A percentile compares a stretch with the other conserved stretches of the same genome.
phyloP scores from a whole-genome alignment of 179 eudicot species.

The Silene noctiflora region DNA sequence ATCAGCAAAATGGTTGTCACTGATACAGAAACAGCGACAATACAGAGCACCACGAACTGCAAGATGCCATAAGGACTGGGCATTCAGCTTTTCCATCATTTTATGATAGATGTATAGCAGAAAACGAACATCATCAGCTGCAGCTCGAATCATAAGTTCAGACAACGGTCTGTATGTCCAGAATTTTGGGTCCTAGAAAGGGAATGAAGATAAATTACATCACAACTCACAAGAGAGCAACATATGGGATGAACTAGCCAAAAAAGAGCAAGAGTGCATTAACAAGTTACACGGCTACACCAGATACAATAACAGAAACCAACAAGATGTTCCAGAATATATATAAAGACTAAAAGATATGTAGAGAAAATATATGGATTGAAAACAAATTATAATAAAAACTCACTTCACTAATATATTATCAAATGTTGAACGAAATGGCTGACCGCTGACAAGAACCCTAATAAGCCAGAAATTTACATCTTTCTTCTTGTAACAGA shows the following conservation, averaged over 20 bases:
- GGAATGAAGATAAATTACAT: constrained; percentile 6
- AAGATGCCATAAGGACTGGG: constrained; percentile 68
- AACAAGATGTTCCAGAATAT: background rate
- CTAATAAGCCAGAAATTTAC: too few relatives aligned
- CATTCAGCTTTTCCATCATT: constrained; percentile 73
- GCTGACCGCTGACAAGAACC: too few relatives aligned
- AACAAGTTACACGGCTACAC: background rate
- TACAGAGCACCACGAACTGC: constrained; percentile 81
- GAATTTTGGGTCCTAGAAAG: constrained; percentile 62
- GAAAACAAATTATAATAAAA: too few relatives aligned
- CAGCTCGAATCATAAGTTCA: constrained; percentile 84
- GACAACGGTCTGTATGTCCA: constrained; percentile 85
- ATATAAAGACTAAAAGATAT: background rate
- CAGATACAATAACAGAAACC: background rate
- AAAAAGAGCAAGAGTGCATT: background rate
- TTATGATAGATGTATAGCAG: constrained; percentile 70
- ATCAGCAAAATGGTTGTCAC: constrained; percentile 50
- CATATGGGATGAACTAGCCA: background rate
- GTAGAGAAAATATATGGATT: too few relatives aligned
- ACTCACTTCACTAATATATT: too few relatives aligned
- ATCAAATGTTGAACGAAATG: too few relatives aligned
- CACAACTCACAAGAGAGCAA: background rate
- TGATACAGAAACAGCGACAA: constrained; percentile 84
- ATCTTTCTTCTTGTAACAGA: too few relatives aligned
- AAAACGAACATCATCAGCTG: constrained; percentile 95